Percentiles rank a stretch among this genome's conserved stretches.
phyloP scores from a whole-genome alignment of 176 grass and related monocot genomes.

The Carex scoparia region DNA sequence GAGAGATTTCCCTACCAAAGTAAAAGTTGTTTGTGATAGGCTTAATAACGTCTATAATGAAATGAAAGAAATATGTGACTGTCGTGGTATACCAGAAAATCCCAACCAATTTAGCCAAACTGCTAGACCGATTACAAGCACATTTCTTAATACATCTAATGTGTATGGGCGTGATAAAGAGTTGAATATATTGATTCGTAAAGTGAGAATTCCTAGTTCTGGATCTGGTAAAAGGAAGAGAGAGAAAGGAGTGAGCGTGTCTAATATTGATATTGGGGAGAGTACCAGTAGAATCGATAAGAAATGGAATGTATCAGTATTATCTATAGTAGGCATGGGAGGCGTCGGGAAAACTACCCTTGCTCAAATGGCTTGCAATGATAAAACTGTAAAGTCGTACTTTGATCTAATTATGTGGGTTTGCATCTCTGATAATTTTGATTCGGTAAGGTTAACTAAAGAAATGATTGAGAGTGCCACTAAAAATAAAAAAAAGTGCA shows the following conservation, averaged over 20 bases:
- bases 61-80: not conserved
- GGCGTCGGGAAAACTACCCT: not conserved
- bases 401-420: not conserved
- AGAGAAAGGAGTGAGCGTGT: not conserved
- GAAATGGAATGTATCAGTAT: not conserved
- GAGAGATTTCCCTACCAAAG: not conserved
- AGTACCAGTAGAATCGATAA: not conserved
- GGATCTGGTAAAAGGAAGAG: not conserved
- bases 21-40: not conserved
- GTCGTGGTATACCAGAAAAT: not conserved
- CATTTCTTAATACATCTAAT: not conserved
- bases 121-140: not conserved
- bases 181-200: not conserved
- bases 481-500: not conserved
- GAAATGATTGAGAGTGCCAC: not conserved
- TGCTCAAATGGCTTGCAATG: not conserved
- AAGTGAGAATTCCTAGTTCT: not conserved
- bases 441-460: not conserved
- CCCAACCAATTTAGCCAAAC: not conserved
- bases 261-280: not conserved
- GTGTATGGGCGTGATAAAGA: conserved; percentile 11
- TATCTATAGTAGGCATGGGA: conserved; percentile 1
- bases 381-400: not conserved
- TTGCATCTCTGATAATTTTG: not conserved
- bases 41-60: not conserved